Evolutionary conservation across 768 basidiomycete genomes (phyloP).

Genomic region (Pleurotus tuoliensis): DNA sequence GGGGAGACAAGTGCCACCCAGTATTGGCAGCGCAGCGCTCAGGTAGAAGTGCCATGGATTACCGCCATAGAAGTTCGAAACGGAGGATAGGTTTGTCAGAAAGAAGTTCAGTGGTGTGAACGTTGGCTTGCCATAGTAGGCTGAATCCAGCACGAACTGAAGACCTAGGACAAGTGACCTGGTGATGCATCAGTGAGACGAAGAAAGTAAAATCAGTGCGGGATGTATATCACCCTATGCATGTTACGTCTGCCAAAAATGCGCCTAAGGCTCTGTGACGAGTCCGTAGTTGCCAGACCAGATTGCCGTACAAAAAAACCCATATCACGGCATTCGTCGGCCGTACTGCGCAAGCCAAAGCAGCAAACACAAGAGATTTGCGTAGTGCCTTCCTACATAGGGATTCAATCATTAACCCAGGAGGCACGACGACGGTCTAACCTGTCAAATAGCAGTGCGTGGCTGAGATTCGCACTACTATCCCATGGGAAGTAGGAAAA

Average conservation of each 20-base stretch:
- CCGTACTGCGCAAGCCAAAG: conserved; percentile 76
- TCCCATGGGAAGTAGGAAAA: conserved; percentile 78
- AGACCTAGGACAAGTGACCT: conserved; percentile 22
- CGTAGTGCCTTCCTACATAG: conserved; percentile 8
- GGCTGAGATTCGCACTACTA: conserved; percentile 28
- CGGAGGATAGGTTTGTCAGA: conserved; percentile 72
- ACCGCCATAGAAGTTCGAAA: conserved; percentile 91
- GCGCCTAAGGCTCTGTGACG: conserved; percentile 24
- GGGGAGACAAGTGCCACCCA: conserved; percentile 71
- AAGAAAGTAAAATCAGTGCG: conserved; percentile 1
- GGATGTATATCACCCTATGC: conserved; percentile 39
- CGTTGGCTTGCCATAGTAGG: conserved; percentile 63
- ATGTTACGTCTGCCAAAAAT: conserved; percentile 34
- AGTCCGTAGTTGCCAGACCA: conserved; percentile 52
- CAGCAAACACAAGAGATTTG: conserved; percentile 54
- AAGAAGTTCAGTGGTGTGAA: conserved; percentile 84
- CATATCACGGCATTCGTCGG: conserved; percentile 89
- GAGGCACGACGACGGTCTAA: conserved; percentile 13
- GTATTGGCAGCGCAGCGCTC: conserved; percentile 78
- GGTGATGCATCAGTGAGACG: neutral
- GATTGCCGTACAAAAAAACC: conserved; percentile 59
- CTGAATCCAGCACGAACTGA: conserved; percentile 56
- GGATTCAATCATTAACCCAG: neutral
- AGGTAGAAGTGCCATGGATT: conserved; percentile 89
- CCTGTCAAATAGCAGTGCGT: conserved; percentile 38